Evolutionary conservation across 2,329 filamentous ascomycete species (phyloP), one percentile per base, ranked within the genome.

Genomic region (Aspergillus thermomutatus): DNA sequence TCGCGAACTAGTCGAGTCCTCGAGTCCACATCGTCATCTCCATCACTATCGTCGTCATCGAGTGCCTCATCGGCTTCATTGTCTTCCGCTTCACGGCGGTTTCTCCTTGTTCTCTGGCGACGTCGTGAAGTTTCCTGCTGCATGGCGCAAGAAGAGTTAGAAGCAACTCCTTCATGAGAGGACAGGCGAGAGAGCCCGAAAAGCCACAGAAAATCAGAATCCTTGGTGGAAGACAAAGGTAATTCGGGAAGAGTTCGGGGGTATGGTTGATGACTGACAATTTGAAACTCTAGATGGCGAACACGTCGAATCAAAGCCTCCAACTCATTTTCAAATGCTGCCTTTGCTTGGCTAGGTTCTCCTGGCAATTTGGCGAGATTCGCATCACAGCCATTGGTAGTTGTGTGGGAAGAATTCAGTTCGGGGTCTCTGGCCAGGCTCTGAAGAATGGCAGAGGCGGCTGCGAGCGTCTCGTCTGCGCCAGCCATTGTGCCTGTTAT

Each of bases 181-280:
- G 66, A 64, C 60, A 66, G 65, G 64, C 64, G 66, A 69, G 66
- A 65, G 60, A 71, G 65, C 61, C 69, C 68, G 69, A 70, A 69
- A 55, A 66, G 66, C 66, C 68, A 65, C 57, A 71, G 60, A 59
- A 70, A 70, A 63, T 66, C 67, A 64, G 64, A 55, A 55, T 67
- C 71, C 59, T 62, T 80, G 69, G 87, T 85, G 47, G 87, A 80
- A 63, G 86, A 88, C 69, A 84, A 60, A 47, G 61, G 61, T 57
- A 67, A 63, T 77, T 94, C 91, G 72, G 88, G 92, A 49, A 92
- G 91, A 9, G 91, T 94, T 69, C 92, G 88, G 66, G 91, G 91
- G 66, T 92, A 83, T 54, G 60, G 62, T 60, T 70, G 68, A 65
- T 67, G 66, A 68, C 70, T 72, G 69, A 83, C 84, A 63, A 90